A percentile compares a stretch with the other conserved stretches of the same genome.
These are phyloP conservation scores for Candida odintsovae DNA, from an alignment of 805 yeast genomes.

Conservation along the genomic window DNA sequence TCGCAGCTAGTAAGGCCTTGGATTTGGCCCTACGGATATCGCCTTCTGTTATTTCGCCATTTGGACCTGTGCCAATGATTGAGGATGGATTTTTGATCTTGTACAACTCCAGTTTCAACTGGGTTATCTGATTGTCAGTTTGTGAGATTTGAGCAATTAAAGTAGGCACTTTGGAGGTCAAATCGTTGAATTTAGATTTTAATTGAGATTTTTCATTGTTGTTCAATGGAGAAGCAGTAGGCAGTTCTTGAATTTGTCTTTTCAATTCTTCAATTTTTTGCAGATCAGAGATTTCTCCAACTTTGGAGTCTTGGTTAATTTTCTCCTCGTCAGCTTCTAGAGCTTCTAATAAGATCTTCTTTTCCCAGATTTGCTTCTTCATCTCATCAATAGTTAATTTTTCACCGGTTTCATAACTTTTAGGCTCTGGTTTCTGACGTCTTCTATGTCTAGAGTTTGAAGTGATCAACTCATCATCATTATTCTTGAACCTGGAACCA, in stretches of 20 bases:
- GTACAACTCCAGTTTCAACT: conserved; percentile 57
- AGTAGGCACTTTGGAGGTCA: conserved; percentile 47
- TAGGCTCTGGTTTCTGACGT: conserved; percentile 7
- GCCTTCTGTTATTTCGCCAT: conserved; percentile 77
- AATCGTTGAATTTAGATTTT: conserved; percentile 19
- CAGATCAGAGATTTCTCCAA: conserved; percentile 40
- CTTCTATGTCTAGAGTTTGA: conserved; percentile 24
- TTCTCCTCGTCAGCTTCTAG: conserved; percentile 29
- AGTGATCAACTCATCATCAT: conserved; percentile 50
- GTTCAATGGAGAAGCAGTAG: conserved; percentile 36
- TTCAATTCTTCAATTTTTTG: conserved; percentile 37
- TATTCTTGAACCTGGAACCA: conserved; percentile 61
- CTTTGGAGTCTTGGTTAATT: conserved; percentile 36
- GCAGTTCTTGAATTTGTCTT: conserved; percentile 38
- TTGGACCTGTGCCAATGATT: conserved; percentile 77
- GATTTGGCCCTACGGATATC: conserved; percentile 77
- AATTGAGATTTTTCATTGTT: conserved; percentile 28
- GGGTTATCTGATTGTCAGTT: conserved; percentile 61
- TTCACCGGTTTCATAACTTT: not conserved
- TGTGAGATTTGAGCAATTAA: conserved; percentile 54
- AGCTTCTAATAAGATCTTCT: conserved; percentile 57
- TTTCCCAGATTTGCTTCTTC: conserved; percentile 67
- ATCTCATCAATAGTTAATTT: conserved; percentile 41
- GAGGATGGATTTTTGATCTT: conserved; percentile 63
- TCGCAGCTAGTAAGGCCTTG: conserved; percentile 67